A percentile compares a stretch with the other conserved stretches of the same genome.
These are phyloP conservation scores for Quercus gilva DNA, from an alignment of 306 rosid genomes.

Conservation along the genomic window DNA sequence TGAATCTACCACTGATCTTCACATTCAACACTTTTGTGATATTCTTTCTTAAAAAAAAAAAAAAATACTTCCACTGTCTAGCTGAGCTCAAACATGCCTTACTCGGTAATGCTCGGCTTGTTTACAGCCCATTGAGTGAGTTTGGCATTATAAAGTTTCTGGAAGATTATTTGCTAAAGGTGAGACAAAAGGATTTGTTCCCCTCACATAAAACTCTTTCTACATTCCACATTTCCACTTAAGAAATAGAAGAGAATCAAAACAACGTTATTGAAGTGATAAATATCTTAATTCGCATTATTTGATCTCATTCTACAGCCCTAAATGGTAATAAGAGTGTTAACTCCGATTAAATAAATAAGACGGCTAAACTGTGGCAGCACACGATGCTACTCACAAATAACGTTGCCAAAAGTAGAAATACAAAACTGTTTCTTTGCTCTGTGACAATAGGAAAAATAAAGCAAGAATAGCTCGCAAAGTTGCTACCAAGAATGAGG, in stretches of 20 bases:
- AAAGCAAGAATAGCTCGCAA: not conserved
- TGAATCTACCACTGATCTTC: too few relatives aligned
- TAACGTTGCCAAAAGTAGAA: not conserved
- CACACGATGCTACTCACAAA: conserved; percentile 7
- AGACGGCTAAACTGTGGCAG: not conserved
- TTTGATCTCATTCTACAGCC: conserved; percentile 13
- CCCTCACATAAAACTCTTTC: too few relatives aligned
- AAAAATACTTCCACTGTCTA: too few relatives aligned
- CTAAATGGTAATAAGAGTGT: not conserved
- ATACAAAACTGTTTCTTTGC: conserved; percentile 4
- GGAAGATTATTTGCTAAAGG: too few relatives aligned
- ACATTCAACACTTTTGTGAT: too few relatives aligned
- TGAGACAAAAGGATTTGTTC: too few relatives aligned
- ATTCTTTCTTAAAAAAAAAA: too few relatives aligned
- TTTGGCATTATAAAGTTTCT: too few relatives aligned
- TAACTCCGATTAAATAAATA: conserved; percentile 11
- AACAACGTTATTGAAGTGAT: not conserved
- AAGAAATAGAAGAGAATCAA: not conserved
- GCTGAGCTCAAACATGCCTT: too few relatives aligned
- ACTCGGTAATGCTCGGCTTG: too few relatives aligned
- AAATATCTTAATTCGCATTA: conserved; percentile 13
- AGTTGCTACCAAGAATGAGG: conserved; percentile 1
- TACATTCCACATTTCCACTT: not conserved
- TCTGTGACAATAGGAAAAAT: not conserved
- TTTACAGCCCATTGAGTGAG: too few relatives aligned